phyloP scores from a whole-genome alignment of 176 grass and related monocot species.

The Bonia amplexicaulis region DNA sequence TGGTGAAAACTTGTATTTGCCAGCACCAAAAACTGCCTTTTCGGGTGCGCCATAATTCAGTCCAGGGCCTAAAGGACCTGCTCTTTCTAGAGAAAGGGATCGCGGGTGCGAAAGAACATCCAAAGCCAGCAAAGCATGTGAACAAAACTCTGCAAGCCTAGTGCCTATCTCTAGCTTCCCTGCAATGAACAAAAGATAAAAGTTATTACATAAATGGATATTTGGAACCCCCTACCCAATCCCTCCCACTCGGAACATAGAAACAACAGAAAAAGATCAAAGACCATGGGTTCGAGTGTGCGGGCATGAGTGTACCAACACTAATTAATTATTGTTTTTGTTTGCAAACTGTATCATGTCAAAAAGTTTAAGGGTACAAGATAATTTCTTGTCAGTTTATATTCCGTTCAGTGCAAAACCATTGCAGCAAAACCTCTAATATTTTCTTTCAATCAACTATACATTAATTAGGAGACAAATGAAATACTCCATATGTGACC shows the following conservation, averaged over 20 bases:
- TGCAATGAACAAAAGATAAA: slow-evolving; percentile 38
- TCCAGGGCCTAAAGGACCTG: slow-evolving; percentile 28
- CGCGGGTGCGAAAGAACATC: slow-evolving; percentile 87
- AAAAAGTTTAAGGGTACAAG: not conserved
- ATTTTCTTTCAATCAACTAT: not conserved
- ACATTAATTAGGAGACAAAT: not conserved
- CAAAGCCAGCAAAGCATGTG: slow-evolving; percentile 55
- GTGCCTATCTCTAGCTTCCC: slow-evolving; percentile 75
- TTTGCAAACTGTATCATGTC: slow-evolving; percentile 9
- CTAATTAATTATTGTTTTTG: not conserved
- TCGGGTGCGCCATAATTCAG: not conserved
- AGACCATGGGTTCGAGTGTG: not conserved
- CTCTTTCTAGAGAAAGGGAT: slow-evolving; percentile 48
- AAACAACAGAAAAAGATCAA: not conserved
- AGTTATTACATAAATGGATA: not conserved
- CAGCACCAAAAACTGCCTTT: slow-evolving; percentile 24
- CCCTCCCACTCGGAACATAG: not conserved
- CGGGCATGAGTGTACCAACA: not conserved
- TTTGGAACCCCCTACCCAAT: not conserved
- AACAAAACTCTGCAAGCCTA: slow-evolving; percentile 58
- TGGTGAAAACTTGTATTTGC: not conserved
- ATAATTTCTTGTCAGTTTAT: not conserved
- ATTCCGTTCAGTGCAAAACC: slow-evolving; percentile 7
- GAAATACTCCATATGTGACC: not conserved
- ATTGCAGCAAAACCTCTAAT: not conserved